These are phyloP conservation scores for Macadamia tetraphylla DNA, from an alignment of 164 flowering plant species.

Conservation along the genomic window DNA sequence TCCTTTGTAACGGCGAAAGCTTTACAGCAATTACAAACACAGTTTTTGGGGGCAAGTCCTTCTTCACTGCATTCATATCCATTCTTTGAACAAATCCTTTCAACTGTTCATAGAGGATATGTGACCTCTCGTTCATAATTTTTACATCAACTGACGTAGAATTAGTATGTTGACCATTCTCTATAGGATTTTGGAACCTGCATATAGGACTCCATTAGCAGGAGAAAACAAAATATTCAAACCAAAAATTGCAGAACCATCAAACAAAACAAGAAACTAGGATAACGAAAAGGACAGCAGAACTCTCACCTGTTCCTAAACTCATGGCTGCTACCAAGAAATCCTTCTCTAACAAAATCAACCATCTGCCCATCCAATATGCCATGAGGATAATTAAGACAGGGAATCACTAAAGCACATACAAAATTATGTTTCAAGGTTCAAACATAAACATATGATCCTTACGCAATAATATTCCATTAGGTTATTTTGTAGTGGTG, in stretches of 20 bases:
- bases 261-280: background rate
- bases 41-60: conserved; percentile 95
- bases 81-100: conserved; percentile 97
- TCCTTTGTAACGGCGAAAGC: conserved; percentile 83
- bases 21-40: conserved; percentile 91
- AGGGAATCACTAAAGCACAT: background rate
- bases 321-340: conserved; percentile 96
- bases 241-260: background rate
- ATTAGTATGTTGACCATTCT: conserved; percentile 94
- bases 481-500: conserved; percentile 95
- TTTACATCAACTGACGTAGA: conserved; percentile 84
- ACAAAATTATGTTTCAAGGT: conserved; percentile 1
- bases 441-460: background rate
- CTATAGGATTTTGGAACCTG: conserved; percentile 98
- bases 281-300: conserved; percentile 3
- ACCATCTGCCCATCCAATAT: conserved; percentile 71
- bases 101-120: conserved; percentile 90
- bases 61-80: conserved; percentile 94
- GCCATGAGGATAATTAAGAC: conserved; percentile 1
- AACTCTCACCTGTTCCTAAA: conserved; percentile 79
- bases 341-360: conserved; percentile 98
- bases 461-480: conserved; percentile 98
- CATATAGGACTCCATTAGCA: conserved; percentile 8
- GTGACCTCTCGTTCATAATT: conserved; percentile 95
- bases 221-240: conserved; percentile 6